Conservation (phyloP, 768 basidiomycete genomes). For the Asterophora lycoperdoides region DNA sequence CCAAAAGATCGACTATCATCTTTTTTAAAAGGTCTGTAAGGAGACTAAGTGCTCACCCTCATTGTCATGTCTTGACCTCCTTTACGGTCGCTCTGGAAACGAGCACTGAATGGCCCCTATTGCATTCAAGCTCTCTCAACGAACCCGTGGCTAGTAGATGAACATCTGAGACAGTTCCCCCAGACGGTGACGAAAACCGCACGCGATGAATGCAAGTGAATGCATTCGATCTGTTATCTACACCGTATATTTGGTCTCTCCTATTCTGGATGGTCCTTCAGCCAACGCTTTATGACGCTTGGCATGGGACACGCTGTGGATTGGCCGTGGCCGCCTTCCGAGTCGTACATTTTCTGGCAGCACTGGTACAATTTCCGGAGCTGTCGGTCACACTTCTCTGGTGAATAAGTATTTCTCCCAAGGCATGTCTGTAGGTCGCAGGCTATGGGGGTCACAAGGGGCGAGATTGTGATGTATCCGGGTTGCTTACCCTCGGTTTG, state of each 20-base stretch:
- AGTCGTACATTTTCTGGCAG: constrained; percentile 15
- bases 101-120: too few species aligned
- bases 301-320: constrained; percentile 17
- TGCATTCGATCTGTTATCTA: not conserved
- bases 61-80: too few species aligned
- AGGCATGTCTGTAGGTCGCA: constrained; percentile 18
- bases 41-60: too few species aligned
- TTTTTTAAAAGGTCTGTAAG: too few species aligned
- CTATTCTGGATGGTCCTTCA: constrained; percentile 11
- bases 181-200: too few species aligned
- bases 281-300: constrained; percentile 14
- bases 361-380: constrained; percentile 16
- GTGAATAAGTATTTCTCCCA: constrained; percentile 12
- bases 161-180: too few species aligned
- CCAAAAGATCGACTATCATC: too few species aligned
- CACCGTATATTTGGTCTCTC: not conserved
- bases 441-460: constrained; percentile 5
- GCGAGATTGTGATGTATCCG: not conserved
- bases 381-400: constrained; percentile 12
- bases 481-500: constrained; percentile 7
- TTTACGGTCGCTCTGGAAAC: too few species aligned
- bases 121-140: too few species aligned
- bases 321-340: not conserved
- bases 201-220: too few species aligned
- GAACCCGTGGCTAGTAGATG: too few species aligned